A percentile compares a stretch with the other conserved stretches of the same genome.
Evolutionary conservation across 306 rosid genomes (phyloP).

Genomic region (Cicer pinnatifidum): DNA sequence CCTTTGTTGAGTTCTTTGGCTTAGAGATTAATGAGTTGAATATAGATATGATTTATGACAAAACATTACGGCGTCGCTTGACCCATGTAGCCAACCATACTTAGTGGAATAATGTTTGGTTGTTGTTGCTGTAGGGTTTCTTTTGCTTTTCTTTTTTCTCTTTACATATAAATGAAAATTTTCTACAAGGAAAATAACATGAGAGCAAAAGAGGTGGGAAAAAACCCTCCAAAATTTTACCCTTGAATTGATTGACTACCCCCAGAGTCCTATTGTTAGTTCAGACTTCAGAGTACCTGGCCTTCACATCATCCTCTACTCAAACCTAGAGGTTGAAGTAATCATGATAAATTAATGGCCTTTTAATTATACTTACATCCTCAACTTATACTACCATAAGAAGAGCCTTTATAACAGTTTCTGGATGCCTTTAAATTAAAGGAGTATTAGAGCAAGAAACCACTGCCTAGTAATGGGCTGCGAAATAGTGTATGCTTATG

Average conservation of each 20-base stretch:
- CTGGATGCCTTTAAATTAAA: constrained; percentile 30
- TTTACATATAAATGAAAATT: constrained; percentile 20
- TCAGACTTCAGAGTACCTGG: constrained; percentile 26
- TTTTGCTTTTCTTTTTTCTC: not conserved
- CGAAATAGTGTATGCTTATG: constrained; percentile 32
- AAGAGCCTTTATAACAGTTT: constrained; percentile 15
- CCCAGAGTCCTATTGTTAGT: constrained; percentile 1
- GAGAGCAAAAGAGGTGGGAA: constrained; percentile 27
- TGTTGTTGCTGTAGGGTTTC: not conserved
- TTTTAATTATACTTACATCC: constrained; percentile 14
- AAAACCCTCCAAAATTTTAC: constrained; percentile 27
- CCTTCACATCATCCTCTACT: constrained; percentile 21
- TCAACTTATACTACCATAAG: constrained; percentile 3
- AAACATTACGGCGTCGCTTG: too few relatives aligned
- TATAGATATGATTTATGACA: too few relatives aligned
- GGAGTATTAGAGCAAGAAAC: constrained; percentile 28
- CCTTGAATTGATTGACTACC: constrained; percentile 27
- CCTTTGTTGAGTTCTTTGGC: not conserved
- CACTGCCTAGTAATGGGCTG: constrained; percentile 27
- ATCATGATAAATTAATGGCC: constrained; percentile 18
- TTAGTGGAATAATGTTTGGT: too few relatives aligned
- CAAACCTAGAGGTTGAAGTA: constrained; percentile 28
- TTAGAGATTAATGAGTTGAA: too few relatives aligned
- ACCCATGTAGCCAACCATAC: too few relatives aligned
- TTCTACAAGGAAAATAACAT: constrained; percentile 4